Conservation (phyloP, 306 rosid genomes). For the Quercus bicolor region DNA sequence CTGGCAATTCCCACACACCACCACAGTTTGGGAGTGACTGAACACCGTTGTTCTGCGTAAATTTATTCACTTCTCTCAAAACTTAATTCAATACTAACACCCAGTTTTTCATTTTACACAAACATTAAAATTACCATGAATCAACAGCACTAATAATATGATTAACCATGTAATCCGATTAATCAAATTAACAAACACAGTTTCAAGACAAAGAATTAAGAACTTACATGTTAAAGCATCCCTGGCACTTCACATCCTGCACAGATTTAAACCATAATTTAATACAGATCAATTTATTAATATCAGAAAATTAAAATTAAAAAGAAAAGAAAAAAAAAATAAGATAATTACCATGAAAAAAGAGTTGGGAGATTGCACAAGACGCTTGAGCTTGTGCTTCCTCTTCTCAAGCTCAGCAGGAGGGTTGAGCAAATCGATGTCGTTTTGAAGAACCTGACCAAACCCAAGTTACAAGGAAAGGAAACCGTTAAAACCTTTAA, state of each 20-base stretch:
- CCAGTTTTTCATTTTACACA: background rate
- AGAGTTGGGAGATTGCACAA: conserved; percentile 56
- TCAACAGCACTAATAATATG: background rate
- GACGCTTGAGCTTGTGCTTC: conserved; percentile 69
- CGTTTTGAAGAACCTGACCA: conserved; percentile 54
- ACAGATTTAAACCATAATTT: background rate
- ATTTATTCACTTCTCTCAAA: background rate
- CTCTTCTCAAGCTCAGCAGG: conserved; percentile 56
- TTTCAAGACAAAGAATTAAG: background rate
- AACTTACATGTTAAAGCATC: conserved; percentile 58
- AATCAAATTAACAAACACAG: background rate
- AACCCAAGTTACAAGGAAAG: background rate
- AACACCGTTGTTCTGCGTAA: conserved; percentile 45
- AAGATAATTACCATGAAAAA: conserved; percentile 45
- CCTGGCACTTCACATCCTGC: conserved; percentile 56
- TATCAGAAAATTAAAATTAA: background rate
- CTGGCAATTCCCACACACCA: conserved; percentile 54
- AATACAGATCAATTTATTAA: background rate
- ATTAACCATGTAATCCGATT: too few relatives aligned
- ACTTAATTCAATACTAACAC: background rate
- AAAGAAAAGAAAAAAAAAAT: background rate
- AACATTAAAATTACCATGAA: background rate
- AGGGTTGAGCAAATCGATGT: conserved; percentile 57
- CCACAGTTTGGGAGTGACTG: conserved; percentile 49
- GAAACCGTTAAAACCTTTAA: too few relatives aligned